Percentiles rank a stretch among this genome's conserved stretches.
phyloP scores from a whole-genome alignment of 495 filamentous ascomycete species.

The Aspergillus incahuasiensis region DNA sequence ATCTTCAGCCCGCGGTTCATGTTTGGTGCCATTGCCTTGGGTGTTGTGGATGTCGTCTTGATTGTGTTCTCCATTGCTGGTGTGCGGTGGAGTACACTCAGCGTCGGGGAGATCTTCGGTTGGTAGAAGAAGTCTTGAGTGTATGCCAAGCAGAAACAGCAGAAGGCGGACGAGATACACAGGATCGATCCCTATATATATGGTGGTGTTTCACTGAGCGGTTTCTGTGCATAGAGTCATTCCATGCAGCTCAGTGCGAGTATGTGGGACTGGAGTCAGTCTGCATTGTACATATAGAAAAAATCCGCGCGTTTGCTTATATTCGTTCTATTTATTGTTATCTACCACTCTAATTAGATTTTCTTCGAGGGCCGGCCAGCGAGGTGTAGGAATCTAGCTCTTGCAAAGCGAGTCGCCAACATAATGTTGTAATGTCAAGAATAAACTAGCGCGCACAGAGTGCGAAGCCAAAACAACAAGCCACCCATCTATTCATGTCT shows the following conservation, averaged over 20 bases:
- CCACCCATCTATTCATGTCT: not conserved
- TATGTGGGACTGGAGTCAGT: not conserved
- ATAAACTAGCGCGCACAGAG: not conserved
- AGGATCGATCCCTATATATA: not conserved
- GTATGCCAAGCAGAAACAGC: no score
- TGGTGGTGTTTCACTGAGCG: not conserved
- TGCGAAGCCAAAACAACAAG: not conserved
- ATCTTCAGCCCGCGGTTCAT: slow-evolving; percentile 90
- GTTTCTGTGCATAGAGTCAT: not conserved
- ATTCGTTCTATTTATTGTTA: no score
- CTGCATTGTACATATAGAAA: no score
- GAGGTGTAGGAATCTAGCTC: no score
- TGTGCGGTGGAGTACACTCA: slow-evolving; percentile 65
- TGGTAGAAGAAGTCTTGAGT: slow-evolving; percentile 47
- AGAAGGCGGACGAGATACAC: no score
- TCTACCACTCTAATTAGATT: no score
- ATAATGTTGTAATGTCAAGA: no score
- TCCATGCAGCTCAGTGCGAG: no score
- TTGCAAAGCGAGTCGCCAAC: no score
- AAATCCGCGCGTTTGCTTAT: no score
- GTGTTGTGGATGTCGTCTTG: slow-evolving; percentile 72
- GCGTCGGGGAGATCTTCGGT: slow-evolving; percentile 86
- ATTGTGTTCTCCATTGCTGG: slow-evolving; percentile 64
- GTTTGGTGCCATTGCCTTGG: slow-evolving; percentile 66
- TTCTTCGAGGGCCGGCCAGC: no score